Evolutionary conservation across 805 yeast species (phyloP).

Genomic region (Torulaspora indica): DNA sequence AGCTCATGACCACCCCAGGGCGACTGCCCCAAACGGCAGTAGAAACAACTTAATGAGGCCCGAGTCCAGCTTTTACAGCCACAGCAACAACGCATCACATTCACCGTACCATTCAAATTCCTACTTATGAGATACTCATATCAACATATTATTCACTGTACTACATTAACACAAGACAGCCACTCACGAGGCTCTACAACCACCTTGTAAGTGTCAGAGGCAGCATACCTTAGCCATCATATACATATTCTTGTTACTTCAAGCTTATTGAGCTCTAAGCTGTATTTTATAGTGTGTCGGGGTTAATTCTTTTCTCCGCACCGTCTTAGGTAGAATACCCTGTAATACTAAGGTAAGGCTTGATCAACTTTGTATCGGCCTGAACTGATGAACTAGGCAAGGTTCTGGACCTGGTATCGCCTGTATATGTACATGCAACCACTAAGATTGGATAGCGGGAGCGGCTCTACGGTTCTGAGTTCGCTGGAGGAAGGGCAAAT

Average conservation of each 20-base stretch:
- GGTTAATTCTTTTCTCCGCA: not conserved
- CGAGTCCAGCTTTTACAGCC: slow-evolving; percentile 31
- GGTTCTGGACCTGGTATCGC: not conserved
- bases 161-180: not conserved
- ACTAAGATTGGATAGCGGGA: slow-evolving; percentile 1
- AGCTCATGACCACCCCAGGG: slow-evolving; percentile 15
- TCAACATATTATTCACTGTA: slow-evolving; percentile 1
- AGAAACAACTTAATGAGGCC: slow-evolving; percentile 28
- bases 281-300: not conserved
- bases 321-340: not conserved
- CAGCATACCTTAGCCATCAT: too few relatives aligned
- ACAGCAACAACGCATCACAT: slow-evolving; percentile 7
- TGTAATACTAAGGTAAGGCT: not conserved
- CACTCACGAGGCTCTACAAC: not conserved
- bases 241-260: too few relatives aligned
- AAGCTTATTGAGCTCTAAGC: not conserved
- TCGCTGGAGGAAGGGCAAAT: not conserved
- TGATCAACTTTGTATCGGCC: not conserved
- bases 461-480: not conserved
- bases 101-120: slow-evolving; percentile 16
- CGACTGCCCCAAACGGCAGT: slow-evolving; percentile 9
- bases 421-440: slow-evolving; percentile 3
- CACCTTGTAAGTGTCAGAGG: not conserved
- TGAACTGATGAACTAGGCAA: not conserved
- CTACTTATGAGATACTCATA: slow-evolving; percentile 10